These are phyloP conservation scores for Nakazawaea populi DNA, from an alignment of 805 yeast genomes.

Conservation along the genomic window DNA sequence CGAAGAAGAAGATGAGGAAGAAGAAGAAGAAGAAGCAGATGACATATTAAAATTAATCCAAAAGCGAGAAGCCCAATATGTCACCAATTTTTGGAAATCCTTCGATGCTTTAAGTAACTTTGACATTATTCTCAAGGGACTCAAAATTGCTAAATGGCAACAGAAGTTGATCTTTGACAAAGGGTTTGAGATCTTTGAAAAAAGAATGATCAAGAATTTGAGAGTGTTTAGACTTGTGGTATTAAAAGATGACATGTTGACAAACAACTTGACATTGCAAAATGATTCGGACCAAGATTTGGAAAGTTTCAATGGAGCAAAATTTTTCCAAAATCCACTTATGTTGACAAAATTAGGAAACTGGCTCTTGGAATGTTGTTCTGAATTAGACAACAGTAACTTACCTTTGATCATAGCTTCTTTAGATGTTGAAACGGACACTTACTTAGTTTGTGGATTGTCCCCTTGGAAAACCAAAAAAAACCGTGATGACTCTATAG, in stretches of 20 bases:
- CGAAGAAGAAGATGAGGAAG: conserved; percentile 22
- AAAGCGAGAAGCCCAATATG: conserved; percentile 26
- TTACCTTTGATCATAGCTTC: conserved; percentile 86
- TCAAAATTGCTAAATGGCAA: conserved; percentile 75
- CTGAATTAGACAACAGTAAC: conserved; percentile 64
- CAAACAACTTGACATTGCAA: conserved; percentile 9
- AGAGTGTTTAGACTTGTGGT: conserved; percentile 82
- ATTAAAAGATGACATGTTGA: conserved; percentile 57
- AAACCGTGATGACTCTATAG: conserved; percentile 24
- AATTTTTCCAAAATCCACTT: conserved; percentile 77
- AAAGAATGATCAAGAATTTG: conserved; percentile 71
- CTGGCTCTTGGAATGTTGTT: conserved; percentile 88
- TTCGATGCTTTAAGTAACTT: conserved; percentile 48
- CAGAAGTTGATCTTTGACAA: conserved; percentile 83
- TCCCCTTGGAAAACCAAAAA: conserved; percentile 70
- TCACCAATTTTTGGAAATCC: conserved; percentile 47
- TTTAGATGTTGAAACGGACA: conserved; percentile 63
- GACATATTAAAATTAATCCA: conserved; percentile 16
- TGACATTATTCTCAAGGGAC: conserved; percentile 58
- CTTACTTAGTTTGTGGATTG: conserved; percentile 83
- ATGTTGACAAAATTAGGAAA: conserved; percentile 78
- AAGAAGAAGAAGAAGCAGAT: conserved; percentile 12
- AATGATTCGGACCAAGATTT: conserved; percentile 10
- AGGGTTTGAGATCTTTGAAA: conserved; percentile 85
- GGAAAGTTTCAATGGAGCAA: conserved; percentile 31